These are phyloP conservation scores for Ogataea neopini DNA, from an alignment of 805 yeast species.

Conservation along the genomic window DNA sequence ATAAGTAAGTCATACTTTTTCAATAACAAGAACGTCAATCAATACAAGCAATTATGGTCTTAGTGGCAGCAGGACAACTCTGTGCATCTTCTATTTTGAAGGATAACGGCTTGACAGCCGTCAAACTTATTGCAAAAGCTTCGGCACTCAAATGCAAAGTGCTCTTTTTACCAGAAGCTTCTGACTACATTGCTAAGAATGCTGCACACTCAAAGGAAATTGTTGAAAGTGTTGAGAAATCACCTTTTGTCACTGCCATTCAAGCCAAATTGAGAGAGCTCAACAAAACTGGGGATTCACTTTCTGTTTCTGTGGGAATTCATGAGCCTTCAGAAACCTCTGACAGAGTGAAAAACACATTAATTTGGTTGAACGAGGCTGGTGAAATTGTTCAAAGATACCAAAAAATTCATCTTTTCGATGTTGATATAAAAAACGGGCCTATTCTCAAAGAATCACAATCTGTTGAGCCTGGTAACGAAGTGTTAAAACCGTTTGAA, in stretches of 20 bases:
- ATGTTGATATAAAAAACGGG: constrained; percentile 80
- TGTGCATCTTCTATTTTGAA: constrained; percentile 67
- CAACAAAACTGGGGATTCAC: constrained; percentile 38
- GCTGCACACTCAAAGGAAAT: constrained; percentile 64
- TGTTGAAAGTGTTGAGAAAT: constrained; percentile 47
- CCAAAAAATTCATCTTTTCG: constrained; percentile 87
- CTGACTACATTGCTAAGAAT: constrained; percentile 79
- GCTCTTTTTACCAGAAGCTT: constrained; percentile 89
- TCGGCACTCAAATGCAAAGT: constrained; percentile 59
- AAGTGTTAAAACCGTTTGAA: constrained; percentile 52
- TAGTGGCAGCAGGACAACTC: constrained; percentile 84
- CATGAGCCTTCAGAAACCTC: constrained; percentile 68
- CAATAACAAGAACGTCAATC: background rate
- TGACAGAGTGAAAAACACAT: constrained; percentile 64
- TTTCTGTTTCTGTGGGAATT: constrained; percentile 81
- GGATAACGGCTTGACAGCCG: constrained; percentile 61
- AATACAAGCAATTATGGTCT: constrained; percentile 42
- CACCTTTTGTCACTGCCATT: constrained; percentile 45
- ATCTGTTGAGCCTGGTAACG: constrained; percentile 77
- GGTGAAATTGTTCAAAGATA: constrained; percentile 73
- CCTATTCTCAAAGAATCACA: constrained; percentile 77
- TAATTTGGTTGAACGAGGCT: constrained; percentile 63
- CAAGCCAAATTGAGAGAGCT: constrained; percentile 47
- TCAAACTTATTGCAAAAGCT: constrained; percentile 63
- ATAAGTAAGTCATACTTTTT: no score